Conservation (phyloP, 345 rosid species). For the Eucalyptus coolabah region DNA sequence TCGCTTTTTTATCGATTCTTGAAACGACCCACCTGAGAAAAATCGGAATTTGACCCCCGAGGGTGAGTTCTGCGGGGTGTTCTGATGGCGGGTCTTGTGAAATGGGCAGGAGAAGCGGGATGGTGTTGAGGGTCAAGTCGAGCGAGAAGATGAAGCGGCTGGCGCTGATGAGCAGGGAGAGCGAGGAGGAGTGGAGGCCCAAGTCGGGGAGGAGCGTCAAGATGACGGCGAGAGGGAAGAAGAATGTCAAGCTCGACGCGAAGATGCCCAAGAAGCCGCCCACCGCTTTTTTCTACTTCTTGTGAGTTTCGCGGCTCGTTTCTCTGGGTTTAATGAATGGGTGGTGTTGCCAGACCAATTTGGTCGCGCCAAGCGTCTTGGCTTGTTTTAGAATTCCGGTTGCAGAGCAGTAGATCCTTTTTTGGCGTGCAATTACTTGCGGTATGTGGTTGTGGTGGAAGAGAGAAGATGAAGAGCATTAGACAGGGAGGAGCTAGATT, state of each 20-base stretch:
- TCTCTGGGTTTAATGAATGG: background rate
- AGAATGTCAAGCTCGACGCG: slow-evolving; percentile 20
- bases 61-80: background rate
- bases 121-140: slow-evolving; percentile 15
- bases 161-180: background rate
- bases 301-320: slow-evolving; percentile 23
- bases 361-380: background rate
- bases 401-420: background rate
- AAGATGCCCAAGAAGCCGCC: slow-evolving; percentile 89
- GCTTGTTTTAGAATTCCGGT: background rate
- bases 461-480: background rate
- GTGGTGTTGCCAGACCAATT: background rate
- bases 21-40: background rate
- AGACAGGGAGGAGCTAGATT: background rate
- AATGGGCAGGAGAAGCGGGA: background rate
- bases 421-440: background rate
- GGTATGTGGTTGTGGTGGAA: background rate
- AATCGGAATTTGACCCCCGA: background rate
- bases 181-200: slow-evolving; percentile 4
- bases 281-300: slow-evolving; percentile 82
- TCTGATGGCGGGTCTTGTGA: background rate
- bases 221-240: background rate
- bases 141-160: slow-evolving; percentile 5
- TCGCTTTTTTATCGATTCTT: background rate
- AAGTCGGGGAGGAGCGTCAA: background rate